phyloP scores from a whole-genome alignment of 257 asterid genomes.

The Fraxinus americana region DNA sequence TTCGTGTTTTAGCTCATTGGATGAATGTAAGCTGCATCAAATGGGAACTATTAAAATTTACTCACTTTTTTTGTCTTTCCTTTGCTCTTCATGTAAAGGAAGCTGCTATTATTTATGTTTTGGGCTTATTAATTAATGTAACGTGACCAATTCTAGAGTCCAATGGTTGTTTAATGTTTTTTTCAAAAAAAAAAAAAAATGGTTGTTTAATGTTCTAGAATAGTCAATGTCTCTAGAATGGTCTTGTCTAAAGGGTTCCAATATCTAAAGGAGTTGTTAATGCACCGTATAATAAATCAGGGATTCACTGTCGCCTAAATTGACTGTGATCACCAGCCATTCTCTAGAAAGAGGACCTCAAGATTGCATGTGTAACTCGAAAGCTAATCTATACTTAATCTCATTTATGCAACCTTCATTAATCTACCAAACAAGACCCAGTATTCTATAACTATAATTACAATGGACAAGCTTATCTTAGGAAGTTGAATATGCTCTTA shows the following conservation, averaged over 20 bases:
- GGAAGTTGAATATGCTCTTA: background rate
- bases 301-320: no score
- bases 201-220: background rate
- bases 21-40: constrained; percentile 11
- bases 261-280: no score
- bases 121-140: no score
- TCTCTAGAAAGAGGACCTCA: no score
- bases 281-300: no score
- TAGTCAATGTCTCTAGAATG: no score
- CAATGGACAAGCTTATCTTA: background rate
- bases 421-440: background rate
- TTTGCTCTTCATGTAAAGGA: constrained; percentile 1
- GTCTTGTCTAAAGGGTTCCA: no score
- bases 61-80: constrained; percentile 5
- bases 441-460: background rate
- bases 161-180: no score
- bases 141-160: background rate
- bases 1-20: constrained; percentile 26
- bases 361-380: background rate
- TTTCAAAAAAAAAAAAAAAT: no score
- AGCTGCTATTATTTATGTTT: background rate
- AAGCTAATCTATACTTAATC: background rate
- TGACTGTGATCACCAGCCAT: no score
- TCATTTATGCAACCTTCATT: background rate
- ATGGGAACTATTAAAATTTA: constrained; percentile 25